Base-by-base conservation (phyloP, 2,329 filamentous ascomycete genomes). In the Aspergillus ibericus region DNA sequence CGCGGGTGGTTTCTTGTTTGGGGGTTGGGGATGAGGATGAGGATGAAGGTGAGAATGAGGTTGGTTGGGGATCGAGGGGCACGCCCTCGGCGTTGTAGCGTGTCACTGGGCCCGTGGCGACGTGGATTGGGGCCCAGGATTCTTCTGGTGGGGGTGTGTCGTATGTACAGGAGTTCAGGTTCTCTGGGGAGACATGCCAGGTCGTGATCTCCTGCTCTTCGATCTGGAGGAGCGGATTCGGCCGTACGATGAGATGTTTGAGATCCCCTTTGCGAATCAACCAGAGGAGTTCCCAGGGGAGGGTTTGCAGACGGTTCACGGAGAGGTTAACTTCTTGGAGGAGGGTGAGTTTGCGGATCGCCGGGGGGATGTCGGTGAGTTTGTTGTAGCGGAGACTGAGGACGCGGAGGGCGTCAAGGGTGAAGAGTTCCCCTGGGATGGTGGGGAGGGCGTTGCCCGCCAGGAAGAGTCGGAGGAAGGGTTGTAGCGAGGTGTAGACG, bases 331-430 rank as follows among this genome's bases (percentile, higher is more conserved):
- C 63, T 25, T 77, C 75, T 66, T 77, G 72, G 40, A 82, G 67
- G 46, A 72, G 72, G 8, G 67, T 74, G 53, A 81, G 64, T 50
- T 70, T 75, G 48, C 73, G 65, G 35, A 81, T 79, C 0, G 74
- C 70, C 9, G 72, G 62, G 1, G 78, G 78, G 20, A 81, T 71
- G 22, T 74, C 70, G 0, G 67, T 71, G 5, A 81, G 68, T 48
- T 78, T 73, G 67, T 81, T 81, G 52, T 77, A 75, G 2, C 79
- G 77, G 48, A 81, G 61, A 63, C 78, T 81, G 9, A 81, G 71
- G 3, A 79, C 74, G 29, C 72, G 75, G 15, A 81, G 67, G 36
- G 72, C 70, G 20, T 61, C 66, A 9, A 81, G 66, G 7, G 77
- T 73, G 48, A 80, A 79, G 6, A 81, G 53, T 53, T 79, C 77